Base-by-base conservation (phyloP, 1,284 basidiomycete genomes). In the Pascua sp. region DNA sequence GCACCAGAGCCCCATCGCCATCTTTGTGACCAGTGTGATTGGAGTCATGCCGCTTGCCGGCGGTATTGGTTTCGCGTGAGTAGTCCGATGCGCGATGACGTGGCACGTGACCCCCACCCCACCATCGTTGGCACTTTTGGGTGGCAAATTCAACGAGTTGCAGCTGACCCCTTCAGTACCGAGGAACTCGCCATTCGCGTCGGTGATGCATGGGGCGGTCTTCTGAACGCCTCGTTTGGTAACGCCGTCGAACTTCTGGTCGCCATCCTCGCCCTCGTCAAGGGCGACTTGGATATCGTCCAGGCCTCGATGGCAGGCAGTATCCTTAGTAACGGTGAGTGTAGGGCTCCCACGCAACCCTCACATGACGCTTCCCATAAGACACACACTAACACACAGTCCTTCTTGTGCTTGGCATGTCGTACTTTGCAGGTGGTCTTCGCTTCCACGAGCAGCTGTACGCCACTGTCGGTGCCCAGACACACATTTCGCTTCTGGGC, bases 371-470 rank as follows among this genome's bases (percentile, higher is more conserved):
- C 8, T 3, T 16, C 16, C 9, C n/a, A n/a, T 39, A 8, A 1
- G 11, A 13, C n/a, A 47, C 11, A 8, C 24, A 38, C 53, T 55
- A 24, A 55, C 53, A 11, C 47, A 32, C 13, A 68, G 68, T 86
- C 38, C 77, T 91, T 40, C 83, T 92, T 52, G 89, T 92, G 8
- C 81, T 91, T 47, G 90, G 90, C 53, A 86, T 90, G 88, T 88
- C 67, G 55, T 77, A 74, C 62, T 77, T 78, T 56, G 73, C 63
- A 36, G 70, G 84, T 60, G 85, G 84, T 24, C 80, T 84, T 51
- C 80, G 82, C 55, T 86, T 85, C 75, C 81, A 82, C 64, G 82
- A 85, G 63, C 85, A 86, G 68, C 79, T 83, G 43, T 86, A 86
- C 67, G 81, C 81, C 49, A 79, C 83, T 36, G 81, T 72, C 82